Evolutionary conservation across 1,284 basidiomycete species (phyloP).

Genomic region (Ustilago curta): DNA sequence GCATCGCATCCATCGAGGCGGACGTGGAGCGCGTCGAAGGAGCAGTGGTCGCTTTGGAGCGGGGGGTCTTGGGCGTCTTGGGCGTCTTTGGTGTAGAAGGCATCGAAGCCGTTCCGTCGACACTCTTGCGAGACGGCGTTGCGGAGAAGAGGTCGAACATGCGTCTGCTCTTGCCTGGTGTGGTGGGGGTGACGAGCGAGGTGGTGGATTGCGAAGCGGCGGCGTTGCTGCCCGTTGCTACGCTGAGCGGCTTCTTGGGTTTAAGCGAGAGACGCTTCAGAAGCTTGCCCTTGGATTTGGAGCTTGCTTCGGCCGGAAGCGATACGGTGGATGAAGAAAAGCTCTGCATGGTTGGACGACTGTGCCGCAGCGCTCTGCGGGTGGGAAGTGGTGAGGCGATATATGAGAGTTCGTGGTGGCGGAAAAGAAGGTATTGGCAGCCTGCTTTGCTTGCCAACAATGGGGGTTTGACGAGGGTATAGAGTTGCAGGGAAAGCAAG

Average conservation of each 20-base stretch:
- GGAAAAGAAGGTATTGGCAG: background rate
- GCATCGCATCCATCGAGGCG: background rate
- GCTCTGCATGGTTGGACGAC: slow-evolving; percentile 11
- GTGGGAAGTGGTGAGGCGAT: background rate
- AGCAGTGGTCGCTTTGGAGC: background rate
- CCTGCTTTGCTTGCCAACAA: too few species aligned
- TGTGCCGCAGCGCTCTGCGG: background rate
- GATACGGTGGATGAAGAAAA: slow-evolving; percentile 20
- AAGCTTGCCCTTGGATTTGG: slow-evolving; percentile 18
- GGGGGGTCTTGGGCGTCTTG: slow-evolving; percentile 5
- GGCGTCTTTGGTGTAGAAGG: slow-evolving; percentile 11
- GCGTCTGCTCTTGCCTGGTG: slow-evolving; percentile 14
- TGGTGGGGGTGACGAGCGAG: slow-evolving; percentile 8
- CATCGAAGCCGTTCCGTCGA: slow-evolving; percentile 4
- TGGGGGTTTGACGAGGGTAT: background rate
- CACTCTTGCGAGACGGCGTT: background rate
- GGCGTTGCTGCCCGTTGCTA: slow-evolving; percentile 1
- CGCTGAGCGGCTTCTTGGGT: slow-evolving; percentile 3
- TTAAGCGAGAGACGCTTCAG: slow-evolving; percentile 26
- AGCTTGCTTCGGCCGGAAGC: slow-evolving; percentile 8
- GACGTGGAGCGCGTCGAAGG: slow-evolving; percentile 1
- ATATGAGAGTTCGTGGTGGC: background rate
- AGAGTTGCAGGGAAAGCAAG: too few species aligned
- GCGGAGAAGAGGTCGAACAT: slow-evolving; percentile 25
- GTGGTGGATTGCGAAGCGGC: slow-evolving; percentile 19